Evolutionary conservation across 2,329 filamentous ascomycete genomes (phyloP), one percentile per base, ranked within the genome.

Genomic region (Colletotrichum tropicicola): DNA sequence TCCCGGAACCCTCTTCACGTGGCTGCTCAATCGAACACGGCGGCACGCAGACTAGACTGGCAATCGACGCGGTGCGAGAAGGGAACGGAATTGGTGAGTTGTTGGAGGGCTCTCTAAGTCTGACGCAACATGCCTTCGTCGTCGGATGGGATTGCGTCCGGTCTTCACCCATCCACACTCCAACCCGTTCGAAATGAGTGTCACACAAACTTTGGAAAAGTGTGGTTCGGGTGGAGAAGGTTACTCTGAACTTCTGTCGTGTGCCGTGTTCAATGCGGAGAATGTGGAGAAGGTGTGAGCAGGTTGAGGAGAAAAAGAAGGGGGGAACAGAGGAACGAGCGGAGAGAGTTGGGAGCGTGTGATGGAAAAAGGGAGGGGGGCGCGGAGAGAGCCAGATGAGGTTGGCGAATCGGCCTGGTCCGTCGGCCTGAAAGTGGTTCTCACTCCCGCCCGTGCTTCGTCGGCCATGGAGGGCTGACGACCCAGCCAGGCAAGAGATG

Each of bases 231-330:
- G 61, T 56, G 61, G 57, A 60, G 49, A 55, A 61, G 57, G 61
- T 60, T 53, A 30, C 56, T 12, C 51, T 35, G 41, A 41, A n/a
- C 17, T 55, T 44, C 41, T 13, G 17, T 30, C 43, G 57, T 61
- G 57, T 65, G 49, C 49, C 43, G 47, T 48, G 60, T 59, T 10
- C 27, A 17, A 61, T 65, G 61, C 61, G 61, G 61, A 65, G 61
- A 65, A 56, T 51, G 61, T 51, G 61, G 61, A 61, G 61, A 61
- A 63, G 30, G 43, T 25, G 25, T 19, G 44, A 35, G 39, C 23
- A 28, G 25, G 12, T 17, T 13, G 37, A 44, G 25, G 51, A 44
- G 37, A 10, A 39, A n/a, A 23, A 39, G n/a, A 39, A 32, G 32
- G 19, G 13, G 6, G n/a, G 35, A 30, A 19, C 39, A 54, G 59